phyloP scores from a whole-genome alignment of 495 filamentous ascomycete species.

The Penicillium pulvis region DNA sequence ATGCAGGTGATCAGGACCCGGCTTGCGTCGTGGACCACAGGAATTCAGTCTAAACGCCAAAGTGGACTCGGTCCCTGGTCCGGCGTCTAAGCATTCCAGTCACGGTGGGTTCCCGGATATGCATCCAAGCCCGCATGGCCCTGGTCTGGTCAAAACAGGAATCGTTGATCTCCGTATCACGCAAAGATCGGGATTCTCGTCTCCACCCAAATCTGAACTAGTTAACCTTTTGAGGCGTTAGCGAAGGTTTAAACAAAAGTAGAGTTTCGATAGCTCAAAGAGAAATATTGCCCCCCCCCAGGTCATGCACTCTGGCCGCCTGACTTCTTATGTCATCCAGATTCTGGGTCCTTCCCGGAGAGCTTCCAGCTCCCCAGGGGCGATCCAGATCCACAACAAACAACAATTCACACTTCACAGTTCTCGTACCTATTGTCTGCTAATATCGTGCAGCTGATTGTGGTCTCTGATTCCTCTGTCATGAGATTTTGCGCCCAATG shows the following conservation, averaged over 20 bases:
- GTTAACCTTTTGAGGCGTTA: slow-evolving; percentile 1
- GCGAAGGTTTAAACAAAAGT: neutral
- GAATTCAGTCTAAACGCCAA: slow-evolving; percentile 30
- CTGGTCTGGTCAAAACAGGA: slow-evolving; percentile 5
- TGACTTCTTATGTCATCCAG: slow-evolving; percentile 4
- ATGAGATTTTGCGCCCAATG: neutral
- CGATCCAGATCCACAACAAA: neutral
- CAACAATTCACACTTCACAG: neutral
- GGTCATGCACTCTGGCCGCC: neutral
- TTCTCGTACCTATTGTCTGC: neutral
- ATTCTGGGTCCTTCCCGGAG: neutral
- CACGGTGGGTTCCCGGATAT: slow-evolving; percentile 26
- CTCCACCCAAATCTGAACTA: neutral
- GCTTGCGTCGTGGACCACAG: slow-evolving; percentile 14
- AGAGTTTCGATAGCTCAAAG: neutral
- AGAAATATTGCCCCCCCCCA: neutral
- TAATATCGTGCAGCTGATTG: neutral
- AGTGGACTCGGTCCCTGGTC: slow-evolving; percentile 41
- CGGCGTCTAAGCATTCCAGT: slow-evolving; percentile 41
- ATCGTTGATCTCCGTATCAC: neutral
- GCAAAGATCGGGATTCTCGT: neutral
- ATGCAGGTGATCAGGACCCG: slow-evolving; percentile 45
- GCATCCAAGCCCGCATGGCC: slow-evolving; percentile 20
- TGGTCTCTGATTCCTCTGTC: neutral
- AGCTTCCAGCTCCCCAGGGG: neutral